These are phyloP conservation scores for Blastocystis sp. DNA, from an alignment of 352 stramenopile species.

Conservation along the genomic window DNA sequence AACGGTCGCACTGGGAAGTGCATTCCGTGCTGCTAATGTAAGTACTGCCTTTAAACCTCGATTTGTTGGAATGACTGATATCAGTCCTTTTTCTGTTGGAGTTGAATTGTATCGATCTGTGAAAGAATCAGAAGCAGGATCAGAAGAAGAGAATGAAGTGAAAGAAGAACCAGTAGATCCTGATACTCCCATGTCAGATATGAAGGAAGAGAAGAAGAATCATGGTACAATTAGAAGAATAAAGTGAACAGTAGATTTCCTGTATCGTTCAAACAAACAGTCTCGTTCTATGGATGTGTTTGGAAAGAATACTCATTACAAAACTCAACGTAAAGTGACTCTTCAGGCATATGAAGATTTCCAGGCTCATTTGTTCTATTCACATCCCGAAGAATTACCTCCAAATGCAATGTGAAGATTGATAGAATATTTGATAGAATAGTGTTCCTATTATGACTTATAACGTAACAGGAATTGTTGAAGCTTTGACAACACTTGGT, in stretches of 20 bases:
- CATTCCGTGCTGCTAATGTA: slow-evolving; percentile 89
- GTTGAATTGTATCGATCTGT: slow-evolving; percentile 75
- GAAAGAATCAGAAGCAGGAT: not conserved
- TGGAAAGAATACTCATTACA: slow-evolving; percentile 74
- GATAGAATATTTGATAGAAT: slow-evolving; percentile 63
- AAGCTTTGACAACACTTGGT: slow-evolving; percentile 76
- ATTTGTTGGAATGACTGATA: slow-evolving; percentile 85
- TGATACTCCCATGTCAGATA: slow-evolving; percentile 65
- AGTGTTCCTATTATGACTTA: slow-evolving; percentile 79
- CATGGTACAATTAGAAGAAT: slow-evolving; percentile 63
- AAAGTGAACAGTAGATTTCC: slow-evolving; percentile 80
- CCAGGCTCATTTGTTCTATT: slow-evolving; percentile 81
- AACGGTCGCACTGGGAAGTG: slow-evolving; percentile 86
- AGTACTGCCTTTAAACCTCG: slow-evolving; percentile 87
- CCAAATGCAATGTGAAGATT: slow-evolving; percentile 55
- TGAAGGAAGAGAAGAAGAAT: slow-evolving; percentile 68
- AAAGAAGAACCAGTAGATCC: not conserved
- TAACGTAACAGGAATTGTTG: slow-evolving; percentile 81
- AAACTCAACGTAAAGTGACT: slow-evolving; percentile 85
- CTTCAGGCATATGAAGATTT: slow-evolving; percentile 84
- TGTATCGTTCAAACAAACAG: not conserved
- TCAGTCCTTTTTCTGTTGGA: slow-evolving; percentile 78
- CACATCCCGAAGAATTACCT: slow-evolving; percentile 76
- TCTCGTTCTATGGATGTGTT: slow-evolving; percentile 71
- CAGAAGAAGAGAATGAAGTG: not conserved